phyloP scores from a whole-genome alignment of 495 filamentous ascomycete species.

The Echria macrotheca region DNA sequence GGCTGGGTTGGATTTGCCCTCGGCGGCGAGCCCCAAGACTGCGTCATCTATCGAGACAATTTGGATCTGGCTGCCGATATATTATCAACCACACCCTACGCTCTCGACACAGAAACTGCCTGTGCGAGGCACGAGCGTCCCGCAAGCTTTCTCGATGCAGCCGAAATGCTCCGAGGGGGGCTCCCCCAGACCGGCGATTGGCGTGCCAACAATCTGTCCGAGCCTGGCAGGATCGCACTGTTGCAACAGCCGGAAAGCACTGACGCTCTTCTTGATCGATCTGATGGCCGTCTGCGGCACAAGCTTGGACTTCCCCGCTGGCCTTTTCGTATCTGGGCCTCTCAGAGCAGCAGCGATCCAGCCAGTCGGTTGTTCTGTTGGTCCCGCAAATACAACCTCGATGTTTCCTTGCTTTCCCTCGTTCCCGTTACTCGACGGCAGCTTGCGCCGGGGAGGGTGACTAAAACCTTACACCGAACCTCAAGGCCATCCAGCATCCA shows the following conservation, averaged over 20 bases:
- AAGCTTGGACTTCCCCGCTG: background rate
- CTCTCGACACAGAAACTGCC: background rate
- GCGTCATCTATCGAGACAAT: conserved; percentile 10
- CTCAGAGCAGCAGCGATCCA: conserved; percentile 7
- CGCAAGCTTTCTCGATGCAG: background rate
- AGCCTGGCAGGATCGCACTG: conserved; percentile 1
- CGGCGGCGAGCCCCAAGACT: background rate
- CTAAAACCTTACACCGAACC: background rate
- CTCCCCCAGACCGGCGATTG: background rate
- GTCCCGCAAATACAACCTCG: conserved; percentile 1
- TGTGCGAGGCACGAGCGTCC: background rate
- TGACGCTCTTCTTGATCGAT: conserved; percentile 9
- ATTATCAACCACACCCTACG: conserved; percentile 2
- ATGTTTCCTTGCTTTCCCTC: background rate
- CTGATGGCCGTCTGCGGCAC: conserved; percentile 9
- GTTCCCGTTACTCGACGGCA: conserved; percentile 3
- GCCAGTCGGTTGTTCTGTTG: background rate
- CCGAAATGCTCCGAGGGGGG: conserved; percentile 5
- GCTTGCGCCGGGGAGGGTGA: background rate
- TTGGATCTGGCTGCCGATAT: conserved; percentile 11
- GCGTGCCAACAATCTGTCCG: background rate
- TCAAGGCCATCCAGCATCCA: background rate
- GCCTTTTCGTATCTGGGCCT: conserved; percentile 10
- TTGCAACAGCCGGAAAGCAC: background rate
- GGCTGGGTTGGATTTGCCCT: background rate